Percentiles rank a stretch among this genome's conserved stretches.
phyloP scores from a whole-genome alignment of 305 asterid genomes.

The Solanum hybrid region DNA sequence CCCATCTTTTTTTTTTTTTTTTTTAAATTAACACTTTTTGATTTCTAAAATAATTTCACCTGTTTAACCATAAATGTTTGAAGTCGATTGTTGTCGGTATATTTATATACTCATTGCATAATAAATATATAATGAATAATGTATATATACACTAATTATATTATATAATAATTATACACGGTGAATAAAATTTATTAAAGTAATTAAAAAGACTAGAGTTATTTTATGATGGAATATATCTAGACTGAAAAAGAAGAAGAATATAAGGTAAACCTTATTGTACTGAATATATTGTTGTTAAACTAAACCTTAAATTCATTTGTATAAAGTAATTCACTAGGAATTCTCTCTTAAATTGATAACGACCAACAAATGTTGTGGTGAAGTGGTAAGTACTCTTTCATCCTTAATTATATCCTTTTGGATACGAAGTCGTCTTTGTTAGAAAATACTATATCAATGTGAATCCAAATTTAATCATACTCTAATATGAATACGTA shows the following conservation, averaged over 20 bases:
- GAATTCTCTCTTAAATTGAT: neutral
- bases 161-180: neutral
- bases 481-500: fast-evolving
- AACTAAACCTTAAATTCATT: neutral
- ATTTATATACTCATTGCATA: no score
- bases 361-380: fast-evolving
- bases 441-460: fast-evolving
- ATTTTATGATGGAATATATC: neutral
- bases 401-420: no score
- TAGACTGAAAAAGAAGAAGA: neutral
- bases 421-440: no score
- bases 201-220: neutral
- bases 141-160: no score
- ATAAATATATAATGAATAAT: no score
- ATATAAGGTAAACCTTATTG: neutral
- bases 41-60: neutral
- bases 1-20: no score
- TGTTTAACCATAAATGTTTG: neutral
- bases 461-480: fast-evolving
- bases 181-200: neutral
- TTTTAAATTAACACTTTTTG: no score
- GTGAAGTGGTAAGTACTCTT: fast-evolving
- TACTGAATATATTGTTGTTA: neutral
- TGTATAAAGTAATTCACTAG: neutral
- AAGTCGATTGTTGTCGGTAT: no score